Percentiles rank a stretch among this genome's conserved stretches.
These are phyloP conservation scores for Phytophthora multivora DNA, from an alignment of 352 stramenopile genomes.

Conservation along the genomic window DNA sequence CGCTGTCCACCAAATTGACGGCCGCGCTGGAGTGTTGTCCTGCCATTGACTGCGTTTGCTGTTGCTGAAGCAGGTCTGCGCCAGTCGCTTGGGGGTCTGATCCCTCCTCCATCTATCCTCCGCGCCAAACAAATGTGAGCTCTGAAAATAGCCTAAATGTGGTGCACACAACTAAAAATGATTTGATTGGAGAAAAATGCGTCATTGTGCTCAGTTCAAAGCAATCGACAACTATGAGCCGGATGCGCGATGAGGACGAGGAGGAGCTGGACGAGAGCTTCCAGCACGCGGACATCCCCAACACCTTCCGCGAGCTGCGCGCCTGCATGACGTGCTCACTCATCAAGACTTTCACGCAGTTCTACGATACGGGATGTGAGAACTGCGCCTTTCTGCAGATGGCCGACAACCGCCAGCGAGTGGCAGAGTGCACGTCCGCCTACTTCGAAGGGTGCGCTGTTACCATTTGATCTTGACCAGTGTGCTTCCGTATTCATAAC, in stretches of 20 bases:
- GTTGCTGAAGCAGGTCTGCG: not conserved
- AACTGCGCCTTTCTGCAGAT: constrained; percentile 91
- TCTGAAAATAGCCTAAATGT: constrained; percentile 5
- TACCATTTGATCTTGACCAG: too few relatives aligned
- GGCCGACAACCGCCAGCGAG: constrained; percentile 88
- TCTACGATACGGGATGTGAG: constrained; percentile 90
- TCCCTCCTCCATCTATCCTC: constrained; percentile 22
- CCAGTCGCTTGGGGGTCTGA: not conserved
- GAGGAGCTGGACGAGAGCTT: constrained; percentile 82
- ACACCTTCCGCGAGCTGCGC: constrained; percentile 87
- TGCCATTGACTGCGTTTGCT: not conserved
- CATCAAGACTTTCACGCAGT: constrained; percentile 91
- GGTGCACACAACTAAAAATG: not conserved
- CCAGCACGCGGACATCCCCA: constrained; percentile 86
- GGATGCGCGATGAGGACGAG: constrained; percentile 76
- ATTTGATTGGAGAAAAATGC: not conserved
- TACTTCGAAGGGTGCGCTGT: constrained; percentile 83
- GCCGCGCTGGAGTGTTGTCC: not conserved
- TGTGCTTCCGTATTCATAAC: too few relatives aligned
- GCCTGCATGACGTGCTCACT: constrained; percentile 91
- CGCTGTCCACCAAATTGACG: not conserved
- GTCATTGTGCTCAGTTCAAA: too few relatives aligned
- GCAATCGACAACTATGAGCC: constrained; percentile 36
- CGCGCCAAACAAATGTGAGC: constrained; percentile 22
- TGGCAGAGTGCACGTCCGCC: constrained; percentile 88